Evolutionary conservation across 148 eudicot genomes (phyloP), one percentile per base, ranked within the genome.

Genomic region (Pouteria glomerata): DNA sequence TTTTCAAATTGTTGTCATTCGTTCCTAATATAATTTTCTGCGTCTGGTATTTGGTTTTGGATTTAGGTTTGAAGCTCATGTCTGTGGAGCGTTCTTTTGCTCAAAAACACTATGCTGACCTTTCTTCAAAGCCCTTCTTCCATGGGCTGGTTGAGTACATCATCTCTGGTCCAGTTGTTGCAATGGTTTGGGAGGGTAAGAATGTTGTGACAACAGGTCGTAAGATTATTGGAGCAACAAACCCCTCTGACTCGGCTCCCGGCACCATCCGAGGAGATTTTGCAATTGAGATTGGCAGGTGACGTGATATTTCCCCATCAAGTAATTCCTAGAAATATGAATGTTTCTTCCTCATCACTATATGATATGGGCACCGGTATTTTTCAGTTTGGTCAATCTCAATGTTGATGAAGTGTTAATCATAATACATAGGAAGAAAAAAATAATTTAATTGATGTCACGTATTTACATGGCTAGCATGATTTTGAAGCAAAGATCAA

Each of bases 161-260:
- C 47, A 58, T 90, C 33, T 93, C 98, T 57, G 98, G 98, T 5
- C 95, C 98, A 0, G 98, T 93, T 69, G 91, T 89, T 70, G 97
- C 97, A 19, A 94, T 91, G 97, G 96, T 94, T 58, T 94, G 98
- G 97, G 97, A 94, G 73, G 98, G 98, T 15, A 91, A 89, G 82
- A 78, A 81, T 78, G 96, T 89, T 13, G 96, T 94, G 3, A 31
- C 75, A n/a, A 91, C 96, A 0, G 98, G 98, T 1, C 86, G 98
- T 71, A 93, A 87, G 83, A 86, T 91, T 55, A 93, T 93, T 60
- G 98, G 98, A 58, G 96, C 96, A 26, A 89, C 98, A 51, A 94
- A 94, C 90, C 98, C 98, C 33, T 65, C 88, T 21, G 90, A 87
- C 5, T 89, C 97, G 8, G 96, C 90, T 76, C 97, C 97, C 19